phyloP scores from a whole-genome alignment of 1,139 yeast species.

The Geotrichum reessii region DNA sequence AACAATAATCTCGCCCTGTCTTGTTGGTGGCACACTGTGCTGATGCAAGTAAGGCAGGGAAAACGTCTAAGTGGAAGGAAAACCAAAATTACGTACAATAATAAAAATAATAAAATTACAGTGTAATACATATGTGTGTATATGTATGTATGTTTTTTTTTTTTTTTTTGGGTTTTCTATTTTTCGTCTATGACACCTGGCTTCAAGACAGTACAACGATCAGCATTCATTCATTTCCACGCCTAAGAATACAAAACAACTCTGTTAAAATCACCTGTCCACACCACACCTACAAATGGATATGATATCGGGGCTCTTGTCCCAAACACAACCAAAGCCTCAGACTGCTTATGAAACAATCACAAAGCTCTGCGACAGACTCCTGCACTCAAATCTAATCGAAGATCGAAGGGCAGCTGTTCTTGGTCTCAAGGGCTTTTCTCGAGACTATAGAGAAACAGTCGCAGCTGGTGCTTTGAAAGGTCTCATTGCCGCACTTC shows the following conservation, averaged over 20 bases:
- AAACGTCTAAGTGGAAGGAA: neutral
- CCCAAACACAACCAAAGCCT: constrained; percentile 47
- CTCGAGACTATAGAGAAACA: constrained; percentile 81
- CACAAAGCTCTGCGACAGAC: constrained; percentile 79
- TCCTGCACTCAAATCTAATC: constrained; percentile 73
- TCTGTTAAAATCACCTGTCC: neutral
- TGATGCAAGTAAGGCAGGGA: too few relatives aligned
- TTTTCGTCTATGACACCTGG: neutral
- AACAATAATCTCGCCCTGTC: too few relatives aligned
- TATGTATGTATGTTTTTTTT: neutral
- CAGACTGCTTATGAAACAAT: constrained; percentile 80
- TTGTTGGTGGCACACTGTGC: too few relatives aligned
- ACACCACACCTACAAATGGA: constrained; percentile 30
- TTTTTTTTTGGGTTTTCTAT: neutral
- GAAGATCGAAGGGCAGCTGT: constrained; percentile 91
- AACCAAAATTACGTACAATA: neutral
- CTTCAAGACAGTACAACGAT: neutral
- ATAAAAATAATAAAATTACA: neutral
- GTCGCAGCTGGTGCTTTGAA: constrained; percentile 87
- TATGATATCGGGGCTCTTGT: constrained; percentile 45
- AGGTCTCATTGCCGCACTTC: constrained; percentile 63
- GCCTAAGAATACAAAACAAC: neutral
- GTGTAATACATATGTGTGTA: too few relatives aligned
- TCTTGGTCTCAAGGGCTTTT: constrained; percentile 80
- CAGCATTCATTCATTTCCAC: neutral